A percentile compares a stretch with the other conserved stretches of the same genome.
Conservation (phyloP, 2,329 filamentous ascomycete species). For the Penicillium sp. region DNA sequence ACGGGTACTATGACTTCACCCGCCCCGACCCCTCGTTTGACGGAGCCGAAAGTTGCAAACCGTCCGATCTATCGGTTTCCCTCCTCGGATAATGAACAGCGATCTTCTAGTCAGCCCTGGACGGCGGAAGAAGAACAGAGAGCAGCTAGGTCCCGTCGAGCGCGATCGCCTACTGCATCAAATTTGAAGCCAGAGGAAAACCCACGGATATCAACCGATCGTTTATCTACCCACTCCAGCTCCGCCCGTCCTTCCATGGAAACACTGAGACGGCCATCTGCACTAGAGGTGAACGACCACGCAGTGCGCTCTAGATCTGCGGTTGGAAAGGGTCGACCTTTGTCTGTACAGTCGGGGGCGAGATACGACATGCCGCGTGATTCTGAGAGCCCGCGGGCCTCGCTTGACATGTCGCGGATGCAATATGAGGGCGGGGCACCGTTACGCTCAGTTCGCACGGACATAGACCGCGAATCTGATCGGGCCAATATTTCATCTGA, state of each 20-base stretch:
- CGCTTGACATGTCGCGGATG: slow-evolving; percentile 34
- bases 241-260: slow-evolving; percentile 71
- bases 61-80: slow-evolving; percentile 59
- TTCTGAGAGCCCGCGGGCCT: slow-evolving; percentile 60
- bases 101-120: slow-evolving; percentile 54
- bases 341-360: slow-evolving; percentile 80
- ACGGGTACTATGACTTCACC: slow-evolving; percentile 78
- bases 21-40: slow-evolving; percentile 43
- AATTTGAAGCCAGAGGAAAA: slow-evolving; percentile 48
- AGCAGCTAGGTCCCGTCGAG: slow-evolving; percentile 15
- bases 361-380: slow-evolving; percentile 82
- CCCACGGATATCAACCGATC: slow-evolving; percentile 52
- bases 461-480: slow-evolving; percentile 36
- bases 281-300: slow-evolving; percentile 61
- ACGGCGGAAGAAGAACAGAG: slow-evolving; percentile 28
- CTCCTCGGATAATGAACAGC: slow-evolving; percentile 41
- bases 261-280: slow-evolving; percentile 61
- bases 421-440: slow-evolving; percentile 39
- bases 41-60: slow-evolving; percentile 30
- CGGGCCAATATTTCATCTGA: slow-evolving; percentile 70
- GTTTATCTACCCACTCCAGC: slow-evolving; percentile 55
- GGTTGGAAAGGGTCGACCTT: slow-evolving; percentile 69
- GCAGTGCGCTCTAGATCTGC: slow-evolving; percentile 63
- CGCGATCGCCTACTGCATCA: slow-evolving; percentile 36
- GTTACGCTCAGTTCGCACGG: slow-evolving; percentile 36